These are phyloP conservation scores for Isatis lusitanica DNA, from an alignment of 441 rosid species.

Conservation along the genomic window DNA sequence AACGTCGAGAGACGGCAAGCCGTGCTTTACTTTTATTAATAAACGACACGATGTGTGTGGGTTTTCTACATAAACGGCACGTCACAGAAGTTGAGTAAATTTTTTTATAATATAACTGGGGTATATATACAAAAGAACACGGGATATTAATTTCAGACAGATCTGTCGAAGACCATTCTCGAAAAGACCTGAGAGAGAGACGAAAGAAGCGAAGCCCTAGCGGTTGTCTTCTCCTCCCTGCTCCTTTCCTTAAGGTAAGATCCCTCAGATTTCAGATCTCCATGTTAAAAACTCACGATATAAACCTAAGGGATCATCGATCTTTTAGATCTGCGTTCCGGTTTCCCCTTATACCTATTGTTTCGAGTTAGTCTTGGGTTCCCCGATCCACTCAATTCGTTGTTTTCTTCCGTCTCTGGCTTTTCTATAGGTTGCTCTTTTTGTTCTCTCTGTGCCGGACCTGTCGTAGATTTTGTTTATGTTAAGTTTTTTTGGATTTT, in stretches of 20 bases:
- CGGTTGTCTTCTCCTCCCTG: not conserved
- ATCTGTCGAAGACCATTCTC: not conserved
- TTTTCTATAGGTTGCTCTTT: not conserved
- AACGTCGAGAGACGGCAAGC: not conserved
- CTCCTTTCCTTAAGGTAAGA: conserved; percentile 13
- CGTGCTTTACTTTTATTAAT: not conserved
- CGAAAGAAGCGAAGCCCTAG: conserved; percentile 28
- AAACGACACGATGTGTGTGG: not conserved
- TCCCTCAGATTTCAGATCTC: conserved; percentile 18
- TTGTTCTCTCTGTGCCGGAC: not conserved
- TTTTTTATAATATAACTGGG: not conserved
- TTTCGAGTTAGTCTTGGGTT: not conserved
- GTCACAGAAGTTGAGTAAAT: not conserved
- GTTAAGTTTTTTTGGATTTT: not conserved
- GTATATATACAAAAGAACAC: not conserved
- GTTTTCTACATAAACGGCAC: not conserved
- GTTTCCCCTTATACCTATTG: not conserved
- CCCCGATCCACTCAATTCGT: not conserved
- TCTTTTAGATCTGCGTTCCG: not conserved
- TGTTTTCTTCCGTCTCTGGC: not conserved
- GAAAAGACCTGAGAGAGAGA: not conserved
- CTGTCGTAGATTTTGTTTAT: not conserved
- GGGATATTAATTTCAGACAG: not conserved
- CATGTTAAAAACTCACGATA: not conserved
- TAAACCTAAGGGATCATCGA: not conserved